Base-by-base conservation (phyloP, 1,284 basidiomycete genomes). In the Moesziomyces sp. region DNA sequence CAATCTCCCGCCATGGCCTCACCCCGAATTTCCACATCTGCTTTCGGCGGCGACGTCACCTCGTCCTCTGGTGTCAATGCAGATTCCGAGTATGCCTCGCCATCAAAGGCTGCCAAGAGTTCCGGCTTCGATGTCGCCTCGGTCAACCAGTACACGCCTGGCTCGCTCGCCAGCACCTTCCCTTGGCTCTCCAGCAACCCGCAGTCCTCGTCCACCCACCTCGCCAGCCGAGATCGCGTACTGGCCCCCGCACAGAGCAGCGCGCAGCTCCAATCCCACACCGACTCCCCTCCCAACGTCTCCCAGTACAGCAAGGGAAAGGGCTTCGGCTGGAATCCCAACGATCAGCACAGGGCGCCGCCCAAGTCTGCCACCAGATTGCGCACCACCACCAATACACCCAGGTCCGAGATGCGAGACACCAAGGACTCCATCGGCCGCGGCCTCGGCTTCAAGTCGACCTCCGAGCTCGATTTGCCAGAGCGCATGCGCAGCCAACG, bases 401-500 rank as follows among this genome's bases (percentile, higher is more conserved):
- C 60, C 23, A 54, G 43, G 13, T 19, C 28, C 19, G 53, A 60
- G 23, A 53, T 54, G 52, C 58, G 46, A 38, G 40, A 54, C 11
- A 50, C 46, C 42, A 48, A 30, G 26, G 56, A 59, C 38, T 48
- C 55, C 3, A 9, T 51, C 19, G 46, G 59, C 30, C 59, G 59
- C 6, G 69, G 62, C 1, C 59, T 66, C 16, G 69, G 63, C 16
- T 14, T 62, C 59, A 52, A 49, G 28, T 72, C 69, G 6, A 52
- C 62, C 2, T 72, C 69, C 11, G 63, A 72, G 44, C 59, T 72
- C 23, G 69, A 72, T 28, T 55, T 72, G 23, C 69, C 69, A 7
- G 63, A 56, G 46, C 63, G 69, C n/a, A 62, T 72, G 63, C 69
- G 63, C 11, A 46, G 52, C 50, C 69, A 66, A 40, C 69, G 69